Evolutionary conservation across 2,329 filamentous ascomycete species (phyloP), one percentile per base, ranked within the genome.

Genomic region (Teratosphaeria nubilosa): DNA sequence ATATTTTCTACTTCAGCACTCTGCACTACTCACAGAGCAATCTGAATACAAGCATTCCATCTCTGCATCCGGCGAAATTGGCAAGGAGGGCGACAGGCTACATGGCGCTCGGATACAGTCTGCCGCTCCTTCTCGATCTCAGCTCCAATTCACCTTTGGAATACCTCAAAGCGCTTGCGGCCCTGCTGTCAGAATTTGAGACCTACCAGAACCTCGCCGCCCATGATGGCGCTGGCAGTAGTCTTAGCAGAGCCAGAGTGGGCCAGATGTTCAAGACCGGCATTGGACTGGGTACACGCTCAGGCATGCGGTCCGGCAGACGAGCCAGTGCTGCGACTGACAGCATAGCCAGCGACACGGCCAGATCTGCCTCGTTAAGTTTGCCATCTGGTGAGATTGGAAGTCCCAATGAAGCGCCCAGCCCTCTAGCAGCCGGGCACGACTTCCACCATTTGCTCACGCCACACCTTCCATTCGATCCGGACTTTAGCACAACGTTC

Each of bases 1-100:
- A 90, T 59, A 86, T 96, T 50, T 97, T 95, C 77, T 97, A 94
- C 91, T 96, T 97, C 79, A 96, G 96, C 75, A 96, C 94, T 0
- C 84, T 96, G 60, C 87, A 95, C 69, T 96, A 96, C 74, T 89
- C 91, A 64, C 88, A 90, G 68, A 74, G 83, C 31, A 90, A 96
- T 72, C 80, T 97, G 34, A 78, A 82, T 55, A 86, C 86, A 69
- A 56, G 27, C 20, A 86, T 96, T 77, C 86, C 92, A 52, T 95
- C 90, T 70, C 92, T 95, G 70, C 88, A 95, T 59, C 78, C 84
- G 3, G 85, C 88, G 63, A 94, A 92, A 70, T 84, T 96, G 54
- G 86, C 90, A 61, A 87, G 91, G 59, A 89, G 94, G 66, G 92
- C 94, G 37, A 95, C 91, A 55, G 96, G 96, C 73, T 95, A 92